Conservation (phyloP, 306 rosid genomes). For the Acacia confusa region DNA sequence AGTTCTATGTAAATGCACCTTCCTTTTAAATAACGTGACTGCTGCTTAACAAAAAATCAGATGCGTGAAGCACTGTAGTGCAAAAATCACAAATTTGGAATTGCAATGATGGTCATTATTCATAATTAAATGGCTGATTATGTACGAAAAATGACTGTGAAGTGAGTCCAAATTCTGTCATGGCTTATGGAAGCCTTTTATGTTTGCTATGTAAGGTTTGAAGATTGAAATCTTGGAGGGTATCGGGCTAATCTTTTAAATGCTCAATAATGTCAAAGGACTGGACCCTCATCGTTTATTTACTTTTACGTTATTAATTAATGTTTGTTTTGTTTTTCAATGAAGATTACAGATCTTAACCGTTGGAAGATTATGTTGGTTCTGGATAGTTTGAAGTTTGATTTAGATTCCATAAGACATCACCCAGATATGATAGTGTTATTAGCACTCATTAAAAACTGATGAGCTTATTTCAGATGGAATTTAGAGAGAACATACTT, state of each 20-base stretch:
- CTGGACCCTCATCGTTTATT: too few relatives aligned
- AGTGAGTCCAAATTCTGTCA: conserved; percentile 1
- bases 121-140: conserved; percentile 13
- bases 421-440: not conserved
- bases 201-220: conserved; percentile 1
- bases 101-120: not conserved
- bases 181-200: not conserved
- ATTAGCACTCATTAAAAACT: too few relatives aligned
- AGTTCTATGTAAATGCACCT: not conserved
- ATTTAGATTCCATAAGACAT: not conserved
- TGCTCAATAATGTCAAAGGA: too few relatives aligned
- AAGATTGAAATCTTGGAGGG: not conserved
- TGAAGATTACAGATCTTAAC: not conserved
- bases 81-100: not conserved
- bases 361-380: not conserved
- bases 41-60: not conserved
- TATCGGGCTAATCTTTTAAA: too few relatives aligned
- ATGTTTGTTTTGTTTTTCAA: too few relatives aligned
- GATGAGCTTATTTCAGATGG: too few relatives aligned
- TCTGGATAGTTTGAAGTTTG: not conserved
- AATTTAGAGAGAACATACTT: too few relatives aligned
- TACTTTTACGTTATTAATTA: too few relatives aligned
- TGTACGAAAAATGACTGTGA: not conserved
- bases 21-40: not conserved
- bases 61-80: not conserved